Conservation (phyloP, 1,139 yeast species). For the Candida sanyaensis region DNA sequence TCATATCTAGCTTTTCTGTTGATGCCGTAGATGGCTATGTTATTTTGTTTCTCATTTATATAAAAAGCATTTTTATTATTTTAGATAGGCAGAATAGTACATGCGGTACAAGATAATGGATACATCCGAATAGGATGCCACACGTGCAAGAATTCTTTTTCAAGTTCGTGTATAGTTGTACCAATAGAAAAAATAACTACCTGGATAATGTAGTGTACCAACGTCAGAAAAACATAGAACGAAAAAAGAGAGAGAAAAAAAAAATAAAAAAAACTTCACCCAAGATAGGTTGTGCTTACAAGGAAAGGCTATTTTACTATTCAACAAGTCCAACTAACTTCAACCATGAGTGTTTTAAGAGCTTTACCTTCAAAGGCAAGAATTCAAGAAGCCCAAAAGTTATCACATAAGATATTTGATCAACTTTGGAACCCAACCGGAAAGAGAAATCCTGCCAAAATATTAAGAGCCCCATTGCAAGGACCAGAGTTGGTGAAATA, state of each 20-base stretch:
- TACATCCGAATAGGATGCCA: too few species aligned
- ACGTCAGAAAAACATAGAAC: not conserved
- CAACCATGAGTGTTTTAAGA: slow-evolving; percentile 16
- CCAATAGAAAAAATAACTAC: not conserved
- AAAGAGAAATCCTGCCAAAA: slow-evolving; percentile 75
- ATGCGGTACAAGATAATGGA: too few species aligned
- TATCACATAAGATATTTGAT: slow-evolving; percentile 35
- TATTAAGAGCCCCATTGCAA: slow-evolving; percentile 68
- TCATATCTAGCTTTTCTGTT: not conserved
- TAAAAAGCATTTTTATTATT: too few species aligned
- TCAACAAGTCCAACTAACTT: not conserved
- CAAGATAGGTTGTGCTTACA: not conserved
- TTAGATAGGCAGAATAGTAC: too few species aligned
- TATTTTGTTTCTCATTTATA: not conserved
- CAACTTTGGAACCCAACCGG: slow-evolving; percentile 60
- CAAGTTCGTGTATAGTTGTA: not conserved
- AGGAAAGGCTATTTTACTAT: not conserved
- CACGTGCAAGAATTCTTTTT: not conserved
- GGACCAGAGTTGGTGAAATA: slow-evolving; percentile 75
- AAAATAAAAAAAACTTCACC: slow-evolving; percentile 2
- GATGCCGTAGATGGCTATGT: slow-evolving; percentile 1
- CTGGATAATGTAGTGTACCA: too few species aligned
- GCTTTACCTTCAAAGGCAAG: slow-evolving; percentile 30
- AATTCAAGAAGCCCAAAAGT: slow-evolving; percentile 29
- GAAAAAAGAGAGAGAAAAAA: not conserved